Base-by-base conservation (phyloP, 1,139 yeast genomes). In the Yamadazyma friedrichii region DNA sequence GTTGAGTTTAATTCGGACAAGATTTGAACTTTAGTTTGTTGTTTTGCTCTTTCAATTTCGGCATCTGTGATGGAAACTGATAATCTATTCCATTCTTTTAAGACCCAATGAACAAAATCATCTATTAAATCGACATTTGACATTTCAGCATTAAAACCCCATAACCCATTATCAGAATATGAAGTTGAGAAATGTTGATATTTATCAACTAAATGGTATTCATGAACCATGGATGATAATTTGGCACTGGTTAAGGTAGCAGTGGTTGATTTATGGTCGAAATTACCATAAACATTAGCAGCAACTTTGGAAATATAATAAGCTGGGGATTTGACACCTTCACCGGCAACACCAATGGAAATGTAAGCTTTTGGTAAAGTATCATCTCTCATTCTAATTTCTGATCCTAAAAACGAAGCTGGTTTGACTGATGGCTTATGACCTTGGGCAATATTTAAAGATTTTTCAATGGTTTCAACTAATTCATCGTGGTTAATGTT, bases 41-140 rank as follows among this genome's bases (percentile, higher is more conserved):
- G 78, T 39, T 85, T 85, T 57, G 83, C 95, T 69, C 88, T 78
- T 51, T 82, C 80, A 54, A 86, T 80, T 70, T 86, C 94, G 43
- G 86, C 78, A 53, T 83, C 88, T 51, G 88, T 75, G 58, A 86
- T 70, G 20, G 91, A 82, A 52, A 82, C 69, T 22, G 89, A 75
- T 64, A 84, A 78, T 76, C 93, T 81, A 76, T 84, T 84, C 94
- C 94, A 86, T 74, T 84, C 85, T 69, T 84, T 86, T 66, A 84
- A 73, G 47, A 87, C 73, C 68, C 85, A 85, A 67, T 86, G 95
- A 48, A 80, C 73, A 51, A 84, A 78, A 59, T 86, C 95, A 64
- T 85, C 94, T 53, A 85, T 66, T 54, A 71, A 68, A 37, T 53
- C 64, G 50, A 81, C 61, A 65, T 83, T 79, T 45, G 83, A 70